A percentile compares a stretch with the other conserved stretches of the same genome.
phyloP scores from a whole-genome alignment of 2,329 filamentous ascomycete genomes.

The Exserohilum rostratum region DNA sequence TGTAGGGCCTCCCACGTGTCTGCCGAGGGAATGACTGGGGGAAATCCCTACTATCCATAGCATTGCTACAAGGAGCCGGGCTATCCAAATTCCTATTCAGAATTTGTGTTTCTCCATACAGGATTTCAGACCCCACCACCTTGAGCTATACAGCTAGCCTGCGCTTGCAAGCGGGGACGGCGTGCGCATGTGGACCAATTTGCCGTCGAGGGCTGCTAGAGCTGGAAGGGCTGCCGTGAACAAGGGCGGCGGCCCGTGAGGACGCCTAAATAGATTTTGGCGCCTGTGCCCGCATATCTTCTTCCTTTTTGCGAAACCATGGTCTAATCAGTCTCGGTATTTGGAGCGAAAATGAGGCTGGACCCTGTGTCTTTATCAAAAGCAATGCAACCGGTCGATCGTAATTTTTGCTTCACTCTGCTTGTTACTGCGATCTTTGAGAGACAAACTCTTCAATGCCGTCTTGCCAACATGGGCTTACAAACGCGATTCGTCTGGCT shows the following conservation, averaged over 20 bases:
- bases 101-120: not conserved
- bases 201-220: not conserved
- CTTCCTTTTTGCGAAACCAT: not conserved
- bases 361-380: not conserved
- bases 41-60: not conserved
- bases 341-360: not conserved
- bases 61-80: not conserved
- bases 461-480: not conserved
- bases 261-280: slow-evolving; percentile 1
- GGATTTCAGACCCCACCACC: too few species aligned
- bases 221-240: not conserved
- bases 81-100: slow-evolving; percentile 1
- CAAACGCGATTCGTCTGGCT: not conserved
- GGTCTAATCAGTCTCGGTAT: not conserved
- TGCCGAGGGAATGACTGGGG: not conserved
- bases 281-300: not conserved
- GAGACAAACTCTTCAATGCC: not conserved
- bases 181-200: not conserved
- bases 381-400: not conserved
- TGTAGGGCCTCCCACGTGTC: slow-evolving; percentile 4
- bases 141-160: not conserved
- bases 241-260: not conserved
- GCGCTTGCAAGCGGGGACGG: not conserved
- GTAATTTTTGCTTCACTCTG: not conserved
- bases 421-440: not conserved